Percentiles rank a stretch among this genome's conserved stretches.
Conservation (phyloP, 192 early-diverging fungal species). For the Coemansia sp. region DNA sequence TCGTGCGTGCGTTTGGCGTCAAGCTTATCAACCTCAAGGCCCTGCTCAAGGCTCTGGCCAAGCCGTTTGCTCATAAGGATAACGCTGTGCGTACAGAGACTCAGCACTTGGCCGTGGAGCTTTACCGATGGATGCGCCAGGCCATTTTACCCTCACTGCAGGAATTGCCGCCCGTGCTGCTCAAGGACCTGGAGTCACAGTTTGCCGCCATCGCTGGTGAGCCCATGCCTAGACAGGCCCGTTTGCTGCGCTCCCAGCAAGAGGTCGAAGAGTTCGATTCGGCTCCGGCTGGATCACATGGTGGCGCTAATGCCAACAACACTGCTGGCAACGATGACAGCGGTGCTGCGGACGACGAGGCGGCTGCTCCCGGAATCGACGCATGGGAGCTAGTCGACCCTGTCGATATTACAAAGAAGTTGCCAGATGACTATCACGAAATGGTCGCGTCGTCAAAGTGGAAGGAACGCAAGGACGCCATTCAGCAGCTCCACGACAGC, state of each 20-base stretch:
- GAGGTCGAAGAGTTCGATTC: constrained; percentile 50
- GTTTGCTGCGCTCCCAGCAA: constrained; percentile 82
- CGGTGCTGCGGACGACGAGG: constrained; percentile 25
- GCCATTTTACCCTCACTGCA: constrained; percentile 76
- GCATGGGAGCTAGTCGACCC: constrained; percentile 84
- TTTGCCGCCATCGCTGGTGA: constrained; percentile 72
- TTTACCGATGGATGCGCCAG: constrained; percentile 91
- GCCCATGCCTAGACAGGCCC: constrained; percentile 61
- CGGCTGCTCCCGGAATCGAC: constrained; percentile 60
- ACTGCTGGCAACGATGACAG: constrained; percentile 30
- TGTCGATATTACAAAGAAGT: constrained; percentile 85
- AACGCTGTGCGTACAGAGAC: constrained; percentile 90
- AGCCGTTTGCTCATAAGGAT: constrained; percentile 93
- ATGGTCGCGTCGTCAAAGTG: constrained; percentile 77
- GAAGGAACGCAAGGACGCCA: constrained; percentile 93
- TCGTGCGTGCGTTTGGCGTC: constrained; percentile 76
- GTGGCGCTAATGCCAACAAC: constrained; percentile 33
- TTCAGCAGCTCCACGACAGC: constrained; percentile 67
- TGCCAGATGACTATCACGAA: constrained; percentile 78
- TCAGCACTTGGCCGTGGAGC: constrained; percentile 71
- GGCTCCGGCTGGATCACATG: background rate
- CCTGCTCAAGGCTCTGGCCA: constrained; percentile 79
- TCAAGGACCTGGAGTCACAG: constrained; percentile 86
- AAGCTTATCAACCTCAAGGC: constrained; percentile 81
- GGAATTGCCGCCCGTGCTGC: constrained; percentile 92